Base-by-base conservation (phyloP, 2,329 filamentous ascomycete species). In the Colletotrichum orbiculare region DNA sequence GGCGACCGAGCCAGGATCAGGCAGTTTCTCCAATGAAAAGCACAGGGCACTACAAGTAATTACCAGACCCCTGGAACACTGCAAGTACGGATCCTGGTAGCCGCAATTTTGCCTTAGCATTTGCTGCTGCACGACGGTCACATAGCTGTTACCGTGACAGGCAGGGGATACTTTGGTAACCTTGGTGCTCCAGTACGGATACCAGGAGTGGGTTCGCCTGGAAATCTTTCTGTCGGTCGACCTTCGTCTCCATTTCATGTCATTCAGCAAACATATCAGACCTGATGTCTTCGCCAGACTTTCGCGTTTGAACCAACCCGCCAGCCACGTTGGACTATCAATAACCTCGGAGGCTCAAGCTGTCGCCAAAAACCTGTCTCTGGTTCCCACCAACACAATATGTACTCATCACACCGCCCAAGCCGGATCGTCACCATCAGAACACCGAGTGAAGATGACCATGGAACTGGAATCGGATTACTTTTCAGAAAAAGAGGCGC, bases 381-480 rank as follows among this genome's bases (percentile, higher is more conserved):
- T 61, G 42, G 47, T 56, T 35, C 15, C 39, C 37, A 9, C 25
- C 58, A 46, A 43, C 52, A 25, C 62, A 64, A 43, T 54, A 66
- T 66, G 64, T 64, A 50, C 38, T 38, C 38, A 38, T 45, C 41
- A 54, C 35, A 65, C 46, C 54, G 33, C 54, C 37, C 33, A 35
- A 54, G 39, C 64, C 60, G 34, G 49, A 60, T 60, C 37, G 54
- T 64, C 54, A 49, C 54, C 41, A 45, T 33, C 45, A 60, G 54
- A 63, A 39, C 35, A 43, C 15, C 46, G 17, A 54, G 65, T 46
- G 45, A 54, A 55, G 11, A 64, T 46, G 45, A 66, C 42, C 54
- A 78, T 78, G 76, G 75, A 76, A 54, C 66, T 72, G 54, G 71
- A 73, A 64, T 62, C 68, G 58, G 69, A 71, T 55, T 64, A 67